Base-by-base conservation (phyloP, 1,284 basidiomycete genomes). In the Malassezia obtusa region DNA sequence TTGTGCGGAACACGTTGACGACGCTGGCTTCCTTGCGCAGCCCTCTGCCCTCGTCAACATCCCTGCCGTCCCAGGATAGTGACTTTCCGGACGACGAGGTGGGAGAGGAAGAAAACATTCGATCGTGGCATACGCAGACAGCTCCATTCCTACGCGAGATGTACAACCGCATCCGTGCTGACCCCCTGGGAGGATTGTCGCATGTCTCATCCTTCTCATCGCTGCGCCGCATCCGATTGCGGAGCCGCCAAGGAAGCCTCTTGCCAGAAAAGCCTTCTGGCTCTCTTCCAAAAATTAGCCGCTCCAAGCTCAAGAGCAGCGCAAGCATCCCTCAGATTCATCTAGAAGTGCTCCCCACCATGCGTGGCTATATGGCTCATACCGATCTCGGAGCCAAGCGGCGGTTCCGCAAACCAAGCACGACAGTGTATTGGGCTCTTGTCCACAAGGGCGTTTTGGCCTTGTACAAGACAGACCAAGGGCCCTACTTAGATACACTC, bases 1-100 rank as follows among this genome's bases (percentile, higher is more conserved):
- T 98, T 73, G 83, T 96, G 3, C 81, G 84, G 37, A 96, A 98
- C 75, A 92, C 91, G 0, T 80, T 95, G 73, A 77, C 82, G 4
- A 86, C 89, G 0, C 86, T 96, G 28, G 56, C 35, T 3, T 36
- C n/a, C 48, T 36, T 36, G 35, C 21, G n/a, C 35, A 8, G 35
- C 35, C 35, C 35, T 36, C 21, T 36, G 8, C n/a, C 6, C 21
- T 15, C 35, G 8, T 15, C n/a, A 15, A 36, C 35, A 4, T 21
- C n/a, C n/a, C 21, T 4, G 6, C n/a, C 21, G n/a, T 21, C 35
- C 3, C 21, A 15, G n/a, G 21, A 21, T 21, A 36, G 35, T 36
- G 8, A 36, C 21, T n/a, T 21, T 21, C 21, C 35, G n/a, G 35
- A 36, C 35, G 35, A 36, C 8, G 35, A 36, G n/a, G n/a, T n/a